A percentile compares a stretch with the other conserved stretches of the same genome.
Conservation (phyloP, 768 basidiomycete genomes). For the Lyophyllum shimeji region DNA sequence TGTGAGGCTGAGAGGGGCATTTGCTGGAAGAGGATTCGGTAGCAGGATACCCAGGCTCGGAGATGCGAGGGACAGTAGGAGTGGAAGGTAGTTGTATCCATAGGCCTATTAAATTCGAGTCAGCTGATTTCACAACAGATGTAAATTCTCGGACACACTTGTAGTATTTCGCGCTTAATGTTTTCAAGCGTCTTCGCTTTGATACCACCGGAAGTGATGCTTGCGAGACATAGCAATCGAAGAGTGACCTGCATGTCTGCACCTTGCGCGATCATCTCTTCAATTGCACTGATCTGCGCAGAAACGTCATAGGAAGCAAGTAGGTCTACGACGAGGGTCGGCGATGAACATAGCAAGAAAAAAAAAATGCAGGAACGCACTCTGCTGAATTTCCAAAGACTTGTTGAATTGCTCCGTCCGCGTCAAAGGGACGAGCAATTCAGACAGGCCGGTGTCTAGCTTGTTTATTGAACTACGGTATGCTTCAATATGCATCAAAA, state of each 20-base stretch:
- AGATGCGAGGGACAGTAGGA: conserved; percentile 62
- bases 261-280: conserved; percentile 87
- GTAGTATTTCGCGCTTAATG: conserved; percentile 89
- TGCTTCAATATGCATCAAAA: not conserved
- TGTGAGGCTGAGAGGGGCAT: conserved; percentile 37
- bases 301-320: conserved; percentile 87
- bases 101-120: conserved; percentile 53
- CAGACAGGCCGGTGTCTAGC: conserved; percentile 91
- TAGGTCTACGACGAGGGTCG: conserved; percentile 58
- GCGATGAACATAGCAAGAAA: not conserved
- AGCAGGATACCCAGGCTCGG: conserved; percentile 69
- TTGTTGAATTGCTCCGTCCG: conserved; percentile 87
- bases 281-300: conserved; percentile 81
- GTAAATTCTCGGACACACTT: conserved; percentile 38
- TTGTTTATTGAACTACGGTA: not conserved
- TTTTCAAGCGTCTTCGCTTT: conserved; percentile 85
- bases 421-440: conserved; percentile 83
- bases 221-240: conserved; percentile 83
- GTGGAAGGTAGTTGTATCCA: conserved; percentile 70
- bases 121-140: conserved; percentile 24
- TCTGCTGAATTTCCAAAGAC: conserved; percentile 94
- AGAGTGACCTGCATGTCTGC: conserved; percentile 78
- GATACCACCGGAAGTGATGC: conserved; percentile 81
- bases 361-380: conserved; percentile 39
- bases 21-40: conserved; percentile 64